A percentile compares a stretch with the other conserved stretches of the same genome.
These are phyloP conservation scores for Pleurotus eryngii DNA, from an alignment of 768 basidiomycete species.

Conservation along the genomic window DNA sequence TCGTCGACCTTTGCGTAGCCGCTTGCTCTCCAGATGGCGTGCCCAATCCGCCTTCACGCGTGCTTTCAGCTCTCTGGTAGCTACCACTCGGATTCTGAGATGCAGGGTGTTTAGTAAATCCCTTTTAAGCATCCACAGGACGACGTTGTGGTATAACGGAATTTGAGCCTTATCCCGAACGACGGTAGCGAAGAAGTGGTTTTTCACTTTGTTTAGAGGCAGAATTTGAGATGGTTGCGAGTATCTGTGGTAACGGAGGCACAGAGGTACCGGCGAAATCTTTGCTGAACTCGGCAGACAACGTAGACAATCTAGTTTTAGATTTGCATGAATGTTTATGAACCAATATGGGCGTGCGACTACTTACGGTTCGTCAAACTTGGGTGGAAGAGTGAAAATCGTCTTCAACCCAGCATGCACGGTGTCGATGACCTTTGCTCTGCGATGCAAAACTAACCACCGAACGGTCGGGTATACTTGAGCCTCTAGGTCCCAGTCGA, in stretches of 20 bases:
- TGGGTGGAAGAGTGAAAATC: constrained; percentile 71
- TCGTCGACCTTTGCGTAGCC: neutral
- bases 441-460: constrained; percentile 86
- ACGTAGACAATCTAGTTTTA: constrained; percentile 41
- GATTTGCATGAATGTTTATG: constrained; percentile 7
- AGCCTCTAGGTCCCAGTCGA: constrained; percentile 80
- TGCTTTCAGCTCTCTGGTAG: constrained; percentile 71
- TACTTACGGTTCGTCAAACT: constrained; percentile 59
- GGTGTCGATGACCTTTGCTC: constrained; percentile 86
- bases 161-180: constrained; percentile 67
- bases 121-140: constrained; percentile 88
- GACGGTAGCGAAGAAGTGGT: constrained; percentile 80
- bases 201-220: constrained; percentile 61
- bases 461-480: constrained; percentile 90
- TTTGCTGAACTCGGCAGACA: constrained; percentile 58
- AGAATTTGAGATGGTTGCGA: constrained; percentile 72
- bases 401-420: constrained; percentile 80
- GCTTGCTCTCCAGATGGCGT: constrained; percentile 13
- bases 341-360: constrained; percentile 1
- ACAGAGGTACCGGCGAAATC: constrained; percentile 58
- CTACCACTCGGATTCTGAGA: constrained; percentile 81
- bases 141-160: constrained; percentile 72
- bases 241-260: constrained; percentile 69
- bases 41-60: constrained; percentile 52
- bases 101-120: constrained; percentile 85